Conservation (phyloP, 1,139 yeast genomes). For the Pichia sp. region DNA sequence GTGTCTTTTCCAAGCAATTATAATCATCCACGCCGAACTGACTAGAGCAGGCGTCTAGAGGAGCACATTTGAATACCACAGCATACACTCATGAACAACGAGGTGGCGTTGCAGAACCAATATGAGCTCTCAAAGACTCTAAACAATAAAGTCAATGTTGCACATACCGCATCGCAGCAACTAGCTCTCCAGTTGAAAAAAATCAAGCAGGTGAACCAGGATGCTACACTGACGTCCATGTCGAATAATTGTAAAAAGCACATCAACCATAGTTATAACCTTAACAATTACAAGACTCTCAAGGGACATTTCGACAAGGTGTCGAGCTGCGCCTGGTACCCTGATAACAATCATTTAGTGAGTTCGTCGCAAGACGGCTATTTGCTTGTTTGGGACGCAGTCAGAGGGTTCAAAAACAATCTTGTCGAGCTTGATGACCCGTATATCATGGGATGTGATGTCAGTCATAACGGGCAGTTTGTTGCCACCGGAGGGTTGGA, state of each 20-base stretch:
- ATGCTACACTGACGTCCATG: conserved; percentile 26
- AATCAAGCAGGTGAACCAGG: conserved; percentile 26
- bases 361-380: conserved; percentile 88
- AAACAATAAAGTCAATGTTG: conserved; percentile 21
- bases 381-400: conserved; percentile 78
- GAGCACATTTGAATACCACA: not conserved
- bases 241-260: conserved; percentile 23
- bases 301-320: conserved; percentile 77
- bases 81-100: conserved; percentile 12
- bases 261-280: conserved; percentile 22
- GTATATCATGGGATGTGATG: conserved; percentile 76
- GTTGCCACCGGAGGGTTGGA: conserved; percentile 84
- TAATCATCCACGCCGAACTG: no score
- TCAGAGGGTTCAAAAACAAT: conserved; percentile 64
- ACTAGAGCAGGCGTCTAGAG: not conserved
- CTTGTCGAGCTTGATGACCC: conserved; percentile 68
- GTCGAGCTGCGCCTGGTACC: conserved; percentile 63
- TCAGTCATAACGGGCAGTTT: conserved; percentile 59
- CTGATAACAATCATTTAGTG: conserved; percentile 53
- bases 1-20: not conserved
- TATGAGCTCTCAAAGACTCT: conserved; percentile 23
- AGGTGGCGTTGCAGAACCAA: conserved; percentile 21
- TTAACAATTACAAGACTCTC: conserved; percentile 40
- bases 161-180: conserved; percentile 27
- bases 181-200: conserved; percentile 25